phyloP scores from a whole-genome alignment of 2,329 filamentous ascomycete species.

The Stagonosporopsis rhizophila region DNA sequence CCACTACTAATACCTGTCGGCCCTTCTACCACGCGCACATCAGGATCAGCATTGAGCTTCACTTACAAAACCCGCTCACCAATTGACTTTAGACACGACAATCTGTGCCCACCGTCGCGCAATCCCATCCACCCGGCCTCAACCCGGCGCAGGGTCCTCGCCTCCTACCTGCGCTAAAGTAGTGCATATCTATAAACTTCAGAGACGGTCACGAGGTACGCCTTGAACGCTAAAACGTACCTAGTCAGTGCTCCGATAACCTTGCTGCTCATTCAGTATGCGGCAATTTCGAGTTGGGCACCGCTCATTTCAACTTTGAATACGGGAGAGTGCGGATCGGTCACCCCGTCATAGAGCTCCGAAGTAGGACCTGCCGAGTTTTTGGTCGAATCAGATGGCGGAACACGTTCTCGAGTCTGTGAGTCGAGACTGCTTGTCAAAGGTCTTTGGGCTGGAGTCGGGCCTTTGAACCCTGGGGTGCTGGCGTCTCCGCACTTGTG shows the following conservation, averaged over 20 bases:
- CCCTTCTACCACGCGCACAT: not conserved
- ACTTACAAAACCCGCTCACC: no score
- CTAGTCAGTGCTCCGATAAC: not conserved
- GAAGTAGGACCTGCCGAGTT: not conserved
- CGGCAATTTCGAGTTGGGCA: not conserved
- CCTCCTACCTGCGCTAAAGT: slow-evolving; percentile 1
- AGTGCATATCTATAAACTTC: slow-evolving; percentile 7
- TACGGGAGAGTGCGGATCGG: not conserved
- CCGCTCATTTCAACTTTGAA: not conserved
- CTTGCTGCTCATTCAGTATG: not conserved
- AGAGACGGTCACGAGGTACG: not conserved
- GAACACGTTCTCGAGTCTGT: not conserved
- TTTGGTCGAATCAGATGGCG: not conserved
- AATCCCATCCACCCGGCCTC: not conserved
- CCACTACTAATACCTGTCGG: not conserved
- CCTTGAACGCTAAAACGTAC: not conserved
- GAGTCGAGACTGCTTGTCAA: not conserved
- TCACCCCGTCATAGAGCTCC: not conserved
- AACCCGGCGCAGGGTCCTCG: slow-evolving; percentile 10
- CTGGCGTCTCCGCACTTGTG: no score
- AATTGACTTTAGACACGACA: no score
- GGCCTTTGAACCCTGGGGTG: not conserved
- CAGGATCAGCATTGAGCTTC: not conserved
- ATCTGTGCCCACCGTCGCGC: not conserved
- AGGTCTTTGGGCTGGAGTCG: not conserved